phyloP scores from a whole-genome alignment of 2,329 filamentous ascomycete species.

The Cladosporium sphaerospermum region DNA sequence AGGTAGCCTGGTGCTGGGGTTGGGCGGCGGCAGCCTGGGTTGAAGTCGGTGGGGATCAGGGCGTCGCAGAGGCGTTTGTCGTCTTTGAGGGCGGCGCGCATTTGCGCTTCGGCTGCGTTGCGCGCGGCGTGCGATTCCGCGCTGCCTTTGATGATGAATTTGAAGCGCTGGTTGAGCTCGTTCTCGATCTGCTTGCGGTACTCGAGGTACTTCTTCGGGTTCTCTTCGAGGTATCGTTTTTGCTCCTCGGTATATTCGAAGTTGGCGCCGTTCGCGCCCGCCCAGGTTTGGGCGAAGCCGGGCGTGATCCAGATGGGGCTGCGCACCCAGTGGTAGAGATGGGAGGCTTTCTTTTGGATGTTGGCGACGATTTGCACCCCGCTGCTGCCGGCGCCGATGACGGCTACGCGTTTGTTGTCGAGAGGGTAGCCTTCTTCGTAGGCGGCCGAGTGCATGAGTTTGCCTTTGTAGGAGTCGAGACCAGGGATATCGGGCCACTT shows the following conservation, averaged over 20 bases:
- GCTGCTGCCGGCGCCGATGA: constrained; percentile 37
- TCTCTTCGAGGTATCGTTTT: constrained; percentile 32
- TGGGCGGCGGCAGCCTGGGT: constrained; percentile 35
- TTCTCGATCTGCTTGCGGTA: constrained; percentile 45
- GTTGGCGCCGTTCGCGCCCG: constrained; percentile 42
- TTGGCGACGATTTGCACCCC: constrained; percentile 40
- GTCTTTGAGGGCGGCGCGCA: constrained; percentile 35
- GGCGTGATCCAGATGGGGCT: constrained; percentile 45
- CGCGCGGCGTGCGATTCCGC: constrained; percentile 39
- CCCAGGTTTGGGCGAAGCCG: constrained; percentile 43
- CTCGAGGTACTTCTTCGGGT: constrained; percentile 41
- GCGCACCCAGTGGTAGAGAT: constrained; percentile 38
- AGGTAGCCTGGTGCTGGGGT: constrained; percentile 41
- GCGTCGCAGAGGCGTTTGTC: constrained; percentile 36
- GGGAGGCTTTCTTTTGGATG: constrained; percentile 33
- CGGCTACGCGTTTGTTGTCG: constrained; percentile 36
- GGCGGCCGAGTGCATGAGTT: constrained; percentile 38
- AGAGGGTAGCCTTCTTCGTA: constrained; percentile 38
- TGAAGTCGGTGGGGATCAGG: constrained; percentile 43
- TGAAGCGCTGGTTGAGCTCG: constrained; percentile 48
- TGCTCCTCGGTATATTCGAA: constrained; percentile 42
- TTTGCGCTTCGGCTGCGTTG: constrained; percentile 35
- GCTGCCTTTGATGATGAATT: constrained; percentile 47
- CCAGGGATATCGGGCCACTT: constrained; percentile 41
- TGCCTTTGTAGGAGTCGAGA: constrained; percentile 37